Conservation (phyloP, 2,329 filamentous ascomycete genomes). For the Biscogniauxia marginata region DNA sequence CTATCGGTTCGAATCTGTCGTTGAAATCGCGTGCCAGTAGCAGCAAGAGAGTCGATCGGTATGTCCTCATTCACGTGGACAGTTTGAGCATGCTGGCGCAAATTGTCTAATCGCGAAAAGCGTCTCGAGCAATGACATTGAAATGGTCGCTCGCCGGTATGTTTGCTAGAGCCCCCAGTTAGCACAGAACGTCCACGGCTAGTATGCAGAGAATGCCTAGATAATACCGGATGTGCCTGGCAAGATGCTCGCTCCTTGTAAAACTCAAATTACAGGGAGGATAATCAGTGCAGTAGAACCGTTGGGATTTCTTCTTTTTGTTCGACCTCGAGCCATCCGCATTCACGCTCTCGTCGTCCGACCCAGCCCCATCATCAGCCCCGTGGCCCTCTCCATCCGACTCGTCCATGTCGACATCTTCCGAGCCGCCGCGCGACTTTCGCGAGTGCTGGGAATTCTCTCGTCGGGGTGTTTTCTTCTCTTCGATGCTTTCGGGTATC, state of each 20-base stretch:
- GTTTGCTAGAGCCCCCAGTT: constrained; percentile 64
- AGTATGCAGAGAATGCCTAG: constrained; percentile 6
- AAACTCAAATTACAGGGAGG: constrained; percentile 94
- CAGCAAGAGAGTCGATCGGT: constrained; percentile 86
- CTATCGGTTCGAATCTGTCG: constrained; percentile 87
- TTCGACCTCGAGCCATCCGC: constrained; percentile 67
- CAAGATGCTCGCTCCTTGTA: constrained; percentile 91
- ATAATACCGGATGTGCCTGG: constrained; percentile 84
- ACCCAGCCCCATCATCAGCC: constrained; percentile 51
- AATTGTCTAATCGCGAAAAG: constrained; percentile 91
- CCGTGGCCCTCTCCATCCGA: constrained; percentile 62
- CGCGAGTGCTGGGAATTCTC: constrained; percentile 61
- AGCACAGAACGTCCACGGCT: constrained; percentile 1
- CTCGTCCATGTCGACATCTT: constrained; percentile 75
- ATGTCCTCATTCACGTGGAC: constrained; percentile 98
- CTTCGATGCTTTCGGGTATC: constrained; percentile 46
- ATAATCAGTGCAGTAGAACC: constrained; percentile 94
- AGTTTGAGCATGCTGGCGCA: constrained; percentile 94
- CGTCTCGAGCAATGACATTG: constrained; percentile 92
- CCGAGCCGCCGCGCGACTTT: constrained; percentile 57
- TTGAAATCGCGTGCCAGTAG: constrained; percentile 88
- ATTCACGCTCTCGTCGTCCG: constrained; percentile 65
- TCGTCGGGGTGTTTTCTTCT: constrained; percentile 43
- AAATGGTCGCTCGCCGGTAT: constrained; percentile 95
- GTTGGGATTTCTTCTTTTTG: constrained; percentile 95